Evolutionary conservation across 495 filamentous ascomycete species (phyloP), one percentile per base, ranked within the genome.

Genomic region (Massariosphaeria phaeospora): DNA sequence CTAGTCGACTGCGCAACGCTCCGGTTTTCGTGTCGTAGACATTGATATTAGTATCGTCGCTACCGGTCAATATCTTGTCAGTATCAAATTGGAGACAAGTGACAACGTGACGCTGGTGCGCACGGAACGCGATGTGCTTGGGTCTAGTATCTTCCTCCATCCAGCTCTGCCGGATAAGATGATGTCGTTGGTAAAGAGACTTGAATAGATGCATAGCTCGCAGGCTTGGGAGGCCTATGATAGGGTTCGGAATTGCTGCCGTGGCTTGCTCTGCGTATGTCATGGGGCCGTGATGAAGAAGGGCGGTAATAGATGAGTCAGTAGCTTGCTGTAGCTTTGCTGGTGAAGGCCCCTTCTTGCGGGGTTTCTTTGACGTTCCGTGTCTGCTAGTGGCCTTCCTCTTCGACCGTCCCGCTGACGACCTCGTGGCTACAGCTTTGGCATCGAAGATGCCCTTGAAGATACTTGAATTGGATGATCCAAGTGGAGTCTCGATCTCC

Each of bases 11-110:
- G 52, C 88, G 81, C 44, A 95, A 70, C 49, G 85, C 85, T 50
- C 93, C 93, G 5, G 90, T 97, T 69, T 91, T 91, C 11, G 93
- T 99, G 64, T 97, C 91, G 67, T 97, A 99, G 35, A 99, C 91
- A 65, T 97, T 89, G 67, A 99, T 99, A 54, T 95, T 85, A 9
- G 90, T 95, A 67, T 99, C 93, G 70, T 99, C 93, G 61, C 91
- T 96, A 25, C 93, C 93, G 10, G 94, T 99, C 52, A 99, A 75
- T 50, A 99, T 95, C 70, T 97, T 97, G 72, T 97, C 93, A 25
- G 87, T 85, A 62, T 99, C 93, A 61, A 99, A 97, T 62, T 97
- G 91, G 46, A 99, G 76, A 62, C 93, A 99, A 7, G 93, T 99
- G 17, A 99, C 94, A 40, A 99, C 93, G 71, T 97, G 91, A 3